These are phyloP conservation scores for Mallotus japonicus DNA, from an alignment of 441 rosid genomes.

Conservation along the genomic window DNA sequence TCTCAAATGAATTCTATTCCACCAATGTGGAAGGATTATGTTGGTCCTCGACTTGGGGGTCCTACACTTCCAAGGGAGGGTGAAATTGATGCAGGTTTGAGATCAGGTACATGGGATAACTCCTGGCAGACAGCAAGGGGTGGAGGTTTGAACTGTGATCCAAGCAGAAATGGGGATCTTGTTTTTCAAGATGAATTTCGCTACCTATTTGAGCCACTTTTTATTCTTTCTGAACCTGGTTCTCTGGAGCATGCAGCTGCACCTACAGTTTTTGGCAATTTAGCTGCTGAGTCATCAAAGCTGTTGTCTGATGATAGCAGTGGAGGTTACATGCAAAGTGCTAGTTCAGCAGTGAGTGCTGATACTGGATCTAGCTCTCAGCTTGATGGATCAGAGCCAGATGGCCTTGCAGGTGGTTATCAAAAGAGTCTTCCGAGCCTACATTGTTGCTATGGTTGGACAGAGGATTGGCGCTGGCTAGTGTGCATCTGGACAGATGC, in stretches of 20 bases:
- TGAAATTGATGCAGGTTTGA: slow-evolving; percentile 83
- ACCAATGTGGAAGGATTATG: slow-evolving; percentile 92
- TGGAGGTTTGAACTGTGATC: slow-evolving; percentile 79
- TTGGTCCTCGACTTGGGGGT: slow-evolving; percentile 79
- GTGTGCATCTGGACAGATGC: slow-evolving; percentile 99
- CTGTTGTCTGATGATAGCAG: slow-evolving; percentile 58
- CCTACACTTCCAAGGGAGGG: slow-evolving; percentile 83
- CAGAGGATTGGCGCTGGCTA: slow-evolving; percentile 99
- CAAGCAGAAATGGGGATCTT: slow-evolving; percentile 79
- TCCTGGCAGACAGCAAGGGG: slow-evolving; percentile 84
- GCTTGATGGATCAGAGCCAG: slow-evolving; percentile 66
- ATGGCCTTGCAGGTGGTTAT: slow-evolving; percentile 46
- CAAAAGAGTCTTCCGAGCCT: slow-evolving; percentile 78
- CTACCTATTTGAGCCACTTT: slow-evolving; percentile 96
- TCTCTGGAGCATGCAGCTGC: slow-evolving; percentile 82
- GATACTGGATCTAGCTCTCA: slow-evolving; percentile 72
- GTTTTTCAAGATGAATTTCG: slow-evolving; percentile 62
- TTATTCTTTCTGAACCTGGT: slow-evolving; percentile 97
- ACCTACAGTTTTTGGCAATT: slow-evolving; percentile 51
- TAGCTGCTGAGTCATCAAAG: slow-evolving; percentile 62
- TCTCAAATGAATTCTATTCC: slow-evolving; percentile 64
- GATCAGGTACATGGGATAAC: slow-evolving; percentile 84
- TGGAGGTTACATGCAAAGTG: slow-evolving; percentile 60
- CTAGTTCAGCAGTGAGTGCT: slow-evolving; percentile 54
- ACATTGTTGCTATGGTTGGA: slow-evolving; percentile 99